Percentiles rank a stretch among this genome's conserved stretches.
Evolutionary conservation across 2,329 filamentous ascomycete species (phyloP).

Genomic region (Neopestalotiopsis sp.): DNA sequence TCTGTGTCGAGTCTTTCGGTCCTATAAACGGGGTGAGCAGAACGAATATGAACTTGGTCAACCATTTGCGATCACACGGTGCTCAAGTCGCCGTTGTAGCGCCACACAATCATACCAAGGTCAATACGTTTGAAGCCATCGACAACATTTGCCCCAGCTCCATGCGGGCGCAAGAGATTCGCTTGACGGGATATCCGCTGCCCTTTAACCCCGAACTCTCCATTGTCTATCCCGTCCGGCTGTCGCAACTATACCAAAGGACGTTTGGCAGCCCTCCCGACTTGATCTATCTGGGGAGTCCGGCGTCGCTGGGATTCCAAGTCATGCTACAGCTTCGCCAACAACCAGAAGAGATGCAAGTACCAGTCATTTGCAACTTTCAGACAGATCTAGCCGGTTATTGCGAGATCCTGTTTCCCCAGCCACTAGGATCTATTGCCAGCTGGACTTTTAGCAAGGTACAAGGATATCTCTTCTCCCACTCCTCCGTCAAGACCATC

Average conservation of each 20-base stretch:
- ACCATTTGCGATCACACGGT: slow-evolving; percentile 68
- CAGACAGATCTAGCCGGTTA: slow-evolving; percentile 75
- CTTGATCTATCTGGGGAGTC: slow-evolving; percentile 72
- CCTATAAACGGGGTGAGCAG: slow-evolving; percentile 76
- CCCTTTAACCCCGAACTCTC: slow-evolving; percentile 76
- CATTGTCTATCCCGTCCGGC: slow-evolving; percentile 70
- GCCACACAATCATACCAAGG: slow-evolving; percentile 59
- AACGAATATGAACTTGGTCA: slow-evolving; percentile 72
- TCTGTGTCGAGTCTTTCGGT: slow-evolving; percentile 74
- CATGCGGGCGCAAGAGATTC: slow-evolving; percentile 54
- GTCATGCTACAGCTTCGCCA: slow-evolving; percentile 72
- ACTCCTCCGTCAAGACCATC: slow-evolving; percentile 65
- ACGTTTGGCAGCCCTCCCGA: slow-evolving; percentile 67
- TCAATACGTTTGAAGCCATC: slow-evolving; percentile 58
- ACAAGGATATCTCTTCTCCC: slow-evolving; percentile 70
- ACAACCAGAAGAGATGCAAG: slow-evolving; percentile 56
- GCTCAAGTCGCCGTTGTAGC: slow-evolving; percentile 71
- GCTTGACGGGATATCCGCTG: slow-evolving; percentile 67
- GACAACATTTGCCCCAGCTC: slow-evolving; percentile 37
- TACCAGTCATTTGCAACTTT: slow-evolving; percentile 70
- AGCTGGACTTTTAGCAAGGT: slow-evolving; percentile 66
- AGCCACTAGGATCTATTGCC: slow-evolving; percentile 63
- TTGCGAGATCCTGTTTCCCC: slow-evolving; percentile 70
- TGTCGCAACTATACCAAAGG: slow-evolving; percentile 63
- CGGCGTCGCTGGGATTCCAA: slow-evolving; percentile 73